These are phyloP conservation scores for Asterochloris sp. DNA, from an alignment of 139 green algal species.

Conservation along the genomic window DNA sequence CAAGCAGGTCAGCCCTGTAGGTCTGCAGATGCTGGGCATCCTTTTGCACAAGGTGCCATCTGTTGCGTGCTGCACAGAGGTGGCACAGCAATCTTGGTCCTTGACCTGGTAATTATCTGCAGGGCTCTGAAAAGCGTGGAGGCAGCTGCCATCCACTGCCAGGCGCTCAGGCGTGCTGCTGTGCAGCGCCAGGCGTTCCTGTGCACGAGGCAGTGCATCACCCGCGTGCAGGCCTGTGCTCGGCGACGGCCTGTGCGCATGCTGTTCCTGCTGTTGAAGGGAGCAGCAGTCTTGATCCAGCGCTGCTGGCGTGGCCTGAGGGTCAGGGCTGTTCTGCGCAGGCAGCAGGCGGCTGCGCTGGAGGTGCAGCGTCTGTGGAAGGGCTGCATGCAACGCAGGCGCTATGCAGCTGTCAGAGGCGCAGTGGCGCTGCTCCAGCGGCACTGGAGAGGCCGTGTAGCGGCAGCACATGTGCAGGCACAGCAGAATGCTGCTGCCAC, in stretches of 20 bases:
- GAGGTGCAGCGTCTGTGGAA: neutral
- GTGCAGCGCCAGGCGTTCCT: conserved; percentile 29
- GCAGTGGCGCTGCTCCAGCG: neutral
- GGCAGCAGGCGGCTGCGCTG: neutral
- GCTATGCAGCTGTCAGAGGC: neutral
- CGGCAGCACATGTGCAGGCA: no score
- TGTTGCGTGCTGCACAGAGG: no score
- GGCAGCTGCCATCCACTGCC: conserved; percentile 20
- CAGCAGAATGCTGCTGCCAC: conserved; percentile 17
- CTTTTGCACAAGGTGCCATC: no score
- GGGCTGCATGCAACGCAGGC: neutral
- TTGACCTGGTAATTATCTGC: neutral
- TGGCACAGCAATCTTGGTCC: neutral
- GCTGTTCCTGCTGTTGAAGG: conserved; percentile 13
- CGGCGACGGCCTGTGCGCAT: conserved; percentile 1
- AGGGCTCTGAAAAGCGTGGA: conserved; percentile 20
- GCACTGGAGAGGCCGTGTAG: no score
- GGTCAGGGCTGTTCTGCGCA: neutral
- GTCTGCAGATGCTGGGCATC: no score
- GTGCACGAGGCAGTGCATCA: conserved; percentile 6
- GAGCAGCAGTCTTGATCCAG: conserved; percentile 38
- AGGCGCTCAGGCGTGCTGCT: conserved; percentile 22
- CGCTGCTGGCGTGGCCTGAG: conserved; percentile 18
- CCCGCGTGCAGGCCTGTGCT: conserved; percentile 25
- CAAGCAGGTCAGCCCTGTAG: no score